Conservation (phyloP, 2,329 filamentous ascomycete species). For the Sarocladiaceae sp. region DNA sequence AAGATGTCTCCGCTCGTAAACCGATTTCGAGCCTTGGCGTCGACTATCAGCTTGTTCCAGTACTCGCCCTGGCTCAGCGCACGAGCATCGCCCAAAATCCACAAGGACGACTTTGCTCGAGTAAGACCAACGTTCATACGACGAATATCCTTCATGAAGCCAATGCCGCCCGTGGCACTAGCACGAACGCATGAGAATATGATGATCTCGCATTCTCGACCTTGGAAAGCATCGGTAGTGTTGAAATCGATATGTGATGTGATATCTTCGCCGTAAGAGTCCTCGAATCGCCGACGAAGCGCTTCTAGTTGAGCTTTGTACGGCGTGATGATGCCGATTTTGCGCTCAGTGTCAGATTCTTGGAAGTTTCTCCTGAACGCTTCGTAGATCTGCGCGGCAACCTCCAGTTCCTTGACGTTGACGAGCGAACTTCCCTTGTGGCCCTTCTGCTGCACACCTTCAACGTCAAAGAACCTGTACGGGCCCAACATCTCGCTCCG, state of each 20-base stretch:
- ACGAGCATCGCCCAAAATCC: slow-evolving; percentile 90
- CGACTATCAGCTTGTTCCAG: slow-evolving; percentile 81
- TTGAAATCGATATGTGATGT: slow-evolving; percentile 89
- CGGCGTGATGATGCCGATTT: slow-evolving; percentile 95
- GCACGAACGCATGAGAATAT: slow-evolving; percentile 98
- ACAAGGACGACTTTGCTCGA: slow-evolving; percentile 91
- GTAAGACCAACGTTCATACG: slow-evolving; percentile 99
- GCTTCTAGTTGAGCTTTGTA: slow-evolving; percentile 91
- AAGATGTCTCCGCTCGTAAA: slow-evolving; percentile 68
- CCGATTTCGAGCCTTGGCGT: slow-evolving; percentile 68
- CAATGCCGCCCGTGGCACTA: slow-evolving; percentile 87
- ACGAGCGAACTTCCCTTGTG: slow-evolving; percentile 82
- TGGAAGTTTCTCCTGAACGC: slow-evolving; percentile 71
- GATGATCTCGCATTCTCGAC: slow-evolving; percentile 94
- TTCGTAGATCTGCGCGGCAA: slow-evolving; percentile 81
- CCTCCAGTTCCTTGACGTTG: slow-evolving; percentile 81
- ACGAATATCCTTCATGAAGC: slow-evolving; percentile 96
- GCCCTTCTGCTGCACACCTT: slow-evolving; percentile 80
- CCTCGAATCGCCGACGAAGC: slow-evolving; percentile 70
- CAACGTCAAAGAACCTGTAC: slow-evolving; percentile 95
- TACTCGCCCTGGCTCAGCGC: slow-evolving; percentile 84
- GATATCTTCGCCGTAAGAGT: slow-evolving; percentile 70
- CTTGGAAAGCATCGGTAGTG: slow-evolving; percentile 96
- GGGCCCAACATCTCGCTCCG: slow-evolving; percentile 75
- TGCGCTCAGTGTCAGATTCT: slow-evolving; percentile 67